These are phyloP conservation scores for Phyllosticta citrichinensis DNA, from an alignment of 2,329 filamentous ascomycete species.

Conservation along the genomic window DNA sequence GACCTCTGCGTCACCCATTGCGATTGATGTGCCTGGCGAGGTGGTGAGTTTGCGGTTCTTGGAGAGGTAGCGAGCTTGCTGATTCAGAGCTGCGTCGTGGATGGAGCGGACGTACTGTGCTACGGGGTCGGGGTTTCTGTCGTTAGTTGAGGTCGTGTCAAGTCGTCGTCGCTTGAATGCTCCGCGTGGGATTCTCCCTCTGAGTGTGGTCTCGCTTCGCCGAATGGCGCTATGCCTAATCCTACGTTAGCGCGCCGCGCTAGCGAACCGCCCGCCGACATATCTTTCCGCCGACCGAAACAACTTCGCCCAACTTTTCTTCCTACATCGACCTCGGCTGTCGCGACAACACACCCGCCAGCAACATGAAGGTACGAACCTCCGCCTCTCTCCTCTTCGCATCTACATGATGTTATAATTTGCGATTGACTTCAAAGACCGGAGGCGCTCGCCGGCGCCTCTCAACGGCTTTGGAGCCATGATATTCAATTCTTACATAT, in stretches of 20 bases:
- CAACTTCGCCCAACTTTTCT: neutral
- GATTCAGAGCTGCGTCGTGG: neutral
- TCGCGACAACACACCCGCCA: neutral
- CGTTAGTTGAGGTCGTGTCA: conserved; percentile 11
- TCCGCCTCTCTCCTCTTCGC: conserved; percentile 6
- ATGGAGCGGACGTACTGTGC: conserved; percentile 25
- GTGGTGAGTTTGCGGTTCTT: conserved; percentile 16
- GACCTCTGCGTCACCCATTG: conserved; percentile 40
- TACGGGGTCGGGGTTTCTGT: conserved; percentile 23
- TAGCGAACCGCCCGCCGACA: neutral
- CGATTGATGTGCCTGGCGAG: conserved; percentile 26
- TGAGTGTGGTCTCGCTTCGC: too few species aligned
- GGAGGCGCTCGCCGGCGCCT: conserved; percentile 88
- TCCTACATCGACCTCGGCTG: neutral
- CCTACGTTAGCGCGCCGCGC: too few species aligned
- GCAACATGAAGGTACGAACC: conserved; percentile 2
- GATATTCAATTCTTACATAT: conserved; percentile 99
- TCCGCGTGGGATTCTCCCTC: too few species aligned
- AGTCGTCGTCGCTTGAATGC: too few species aligned
- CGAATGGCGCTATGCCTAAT: too few species aligned
- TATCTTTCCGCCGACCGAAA: conserved; percentile 1
- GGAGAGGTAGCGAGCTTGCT: neutral
- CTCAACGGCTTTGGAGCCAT: conserved; percentile 63
- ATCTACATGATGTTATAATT: conserved; percentile 87
- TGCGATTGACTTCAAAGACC: conserved; percentile 85